Evolutionary conservation across 2,329 filamentous ascomycete genomes (phyloP), one percentile per base, ranked within the genome.

Genomic region (Zopfia rhizophila): DNA sequence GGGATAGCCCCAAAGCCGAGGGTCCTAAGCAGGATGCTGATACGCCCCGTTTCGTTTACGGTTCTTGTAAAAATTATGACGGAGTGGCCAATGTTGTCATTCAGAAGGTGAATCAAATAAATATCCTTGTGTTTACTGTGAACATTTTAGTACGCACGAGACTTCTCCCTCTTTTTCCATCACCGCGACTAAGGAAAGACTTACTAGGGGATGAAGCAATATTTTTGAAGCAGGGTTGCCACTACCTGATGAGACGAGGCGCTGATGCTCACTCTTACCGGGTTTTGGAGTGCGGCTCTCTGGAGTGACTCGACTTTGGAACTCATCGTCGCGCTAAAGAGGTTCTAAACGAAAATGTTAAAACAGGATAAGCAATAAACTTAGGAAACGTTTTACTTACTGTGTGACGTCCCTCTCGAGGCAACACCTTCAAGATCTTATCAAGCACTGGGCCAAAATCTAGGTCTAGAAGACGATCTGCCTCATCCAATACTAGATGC

Each of bases 401-500:
- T 0, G 94, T 97, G 28, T 86, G 75, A 30, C 84, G 82, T 14
- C 65, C 68, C 18, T 73, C 70, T 27, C 66, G 58, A 0, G 91
- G 92, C 4, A 97, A 78, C 18, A 95, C 90, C 72, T 94, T 93
- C 38, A 97, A 82, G 42, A 97, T 91, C 74, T 96, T 96, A 73
- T 97, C 91, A 25, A 97, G 84, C 16, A 92, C 88, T 2, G 91
- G 90, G 0, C 92, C 92, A 59, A 97, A 97, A 70, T 97, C 92
- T 69, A 97, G 86, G 66, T 99, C 94, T 2, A 97, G 82, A 7
- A 97, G 80, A 47, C 92, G 81, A 70, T 97, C 93, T 17, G 93
- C 93, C 75, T 97, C 93, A 66, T 97, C 93, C 84, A 97, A 91
- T 51, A 97, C 92, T 3, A 97, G 78, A 66, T 93, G 96, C 65